phyloP scores from a whole-genome alignment of 2,329 filamentous ascomycete species.

The Claviceps quebecensis region DNA sequence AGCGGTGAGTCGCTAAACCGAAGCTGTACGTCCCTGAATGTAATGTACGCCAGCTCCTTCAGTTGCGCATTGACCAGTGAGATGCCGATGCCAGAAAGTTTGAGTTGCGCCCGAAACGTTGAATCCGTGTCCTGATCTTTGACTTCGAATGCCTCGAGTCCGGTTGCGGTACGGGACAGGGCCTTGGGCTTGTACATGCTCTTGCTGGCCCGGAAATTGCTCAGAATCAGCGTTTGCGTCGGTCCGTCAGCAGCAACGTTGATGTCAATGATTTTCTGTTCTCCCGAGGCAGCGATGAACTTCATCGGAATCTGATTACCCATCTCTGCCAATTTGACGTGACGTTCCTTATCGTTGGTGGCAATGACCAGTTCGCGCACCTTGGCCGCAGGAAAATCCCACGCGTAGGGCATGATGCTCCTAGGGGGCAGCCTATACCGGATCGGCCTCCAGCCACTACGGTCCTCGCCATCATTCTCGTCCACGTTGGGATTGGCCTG shows the following conservation, averaged over 20 bases:
- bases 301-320: constrained; percentile 94
- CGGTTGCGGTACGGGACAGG: constrained; percentile 31
- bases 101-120: constrained; percentile 78
- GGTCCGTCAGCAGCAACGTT: constrained; percentile 93
- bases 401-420: constrained; percentile 98
- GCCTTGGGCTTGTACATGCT: constrained; percentile 64
- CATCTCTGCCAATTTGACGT: constrained; percentile 92
- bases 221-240: constrained; percentile 84
- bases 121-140: constrained; percentile 81
- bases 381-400: constrained; percentile 98
- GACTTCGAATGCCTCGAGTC: constrained; percentile 64
- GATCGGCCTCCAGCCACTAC: constrained; percentile 82
- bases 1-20: constrained; percentile 87
- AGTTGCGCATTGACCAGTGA: constrained; percentile 88
- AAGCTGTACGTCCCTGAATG: constrained; percentile 78
- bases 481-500: constrained; percentile 88
- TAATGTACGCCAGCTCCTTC: constrained; percentile 85
- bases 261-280: constrained; percentile 85
- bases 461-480: constrained; percentile 72
- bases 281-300: constrained; percentile 51
- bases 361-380: constrained; percentile 78
- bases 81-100: constrained; percentile 78
- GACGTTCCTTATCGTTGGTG: constrained; percentile 45
- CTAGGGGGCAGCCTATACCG: constrained; percentile 81
- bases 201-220: constrained; percentile 85